Conservation (phyloP, 106 monocot genomes). For the Agapanthus africanus region DNA sequence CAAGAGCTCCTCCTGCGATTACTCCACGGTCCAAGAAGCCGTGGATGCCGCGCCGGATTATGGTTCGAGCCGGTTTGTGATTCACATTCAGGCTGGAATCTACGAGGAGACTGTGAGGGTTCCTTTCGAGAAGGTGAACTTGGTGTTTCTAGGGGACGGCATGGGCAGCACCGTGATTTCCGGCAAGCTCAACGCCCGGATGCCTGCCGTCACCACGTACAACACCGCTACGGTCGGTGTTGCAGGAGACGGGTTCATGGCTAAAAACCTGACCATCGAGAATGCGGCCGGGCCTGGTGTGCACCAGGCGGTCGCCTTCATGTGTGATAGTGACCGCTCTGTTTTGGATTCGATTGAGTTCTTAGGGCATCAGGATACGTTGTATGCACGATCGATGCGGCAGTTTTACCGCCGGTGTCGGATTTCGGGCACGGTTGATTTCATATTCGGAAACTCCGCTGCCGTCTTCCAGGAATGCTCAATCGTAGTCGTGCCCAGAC, state of each 20-base stretch:
- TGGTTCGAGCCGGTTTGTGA: constrained; percentile 35
- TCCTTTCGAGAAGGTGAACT: constrained; percentile 78
- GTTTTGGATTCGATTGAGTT: constrained; percentile 68
- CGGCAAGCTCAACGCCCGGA: constrained; percentile 49
- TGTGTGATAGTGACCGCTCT: constrained; percentile 74
- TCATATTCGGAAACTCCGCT: constrained; percentile 82
- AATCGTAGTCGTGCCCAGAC: constrained; percentile 46
- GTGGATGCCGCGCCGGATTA: constrained; percentile 54
- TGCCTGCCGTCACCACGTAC: constrained; percentile 68
- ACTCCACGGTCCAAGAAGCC: constrained; percentile 59
- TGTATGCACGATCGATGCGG: constrained; percentile 76
- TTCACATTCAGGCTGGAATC: constrained; percentile 52
- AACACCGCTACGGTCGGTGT: constrained; percentile 79
- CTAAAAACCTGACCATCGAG: constrained; percentile 58
- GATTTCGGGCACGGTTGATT: constrained; percentile 76
- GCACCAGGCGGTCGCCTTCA: constrained; percentile 91
- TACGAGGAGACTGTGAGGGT: constrained; percentile 70
- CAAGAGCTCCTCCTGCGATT: constrained; percentile 26
- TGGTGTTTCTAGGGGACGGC: constrained; percentile 67
- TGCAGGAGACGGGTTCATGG: constrained; percentile 73
- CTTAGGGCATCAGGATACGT: constrained; percentile 85
- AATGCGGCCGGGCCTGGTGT: constrained; percentile 65
- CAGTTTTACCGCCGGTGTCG: constrained; percentile 64
- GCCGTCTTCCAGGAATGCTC: constrained; percentile 57
- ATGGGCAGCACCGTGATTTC: constrained; percentile 82